Percentiles rank a stretch among this genome's conserved stretches.
Conservation (phyloP, 108 stramenopile genomes). For the Cyclotella choctawhatcheeana region DNA sequence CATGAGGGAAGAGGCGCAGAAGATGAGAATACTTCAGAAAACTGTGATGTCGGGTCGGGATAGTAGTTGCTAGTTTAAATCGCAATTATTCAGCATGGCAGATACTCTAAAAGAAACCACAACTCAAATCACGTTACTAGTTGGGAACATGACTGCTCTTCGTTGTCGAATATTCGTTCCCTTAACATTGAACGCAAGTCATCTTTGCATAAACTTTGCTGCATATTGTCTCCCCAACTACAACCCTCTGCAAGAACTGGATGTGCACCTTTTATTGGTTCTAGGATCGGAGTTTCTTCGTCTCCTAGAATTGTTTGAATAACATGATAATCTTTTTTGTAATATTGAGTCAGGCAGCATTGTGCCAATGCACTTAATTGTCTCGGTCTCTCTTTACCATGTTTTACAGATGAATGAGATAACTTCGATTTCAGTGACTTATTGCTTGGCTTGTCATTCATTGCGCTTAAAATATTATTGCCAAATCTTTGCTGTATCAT, state of each 20-base stretch:
- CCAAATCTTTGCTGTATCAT: background rate
- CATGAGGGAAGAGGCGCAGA: no score
- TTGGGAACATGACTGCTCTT: no score
- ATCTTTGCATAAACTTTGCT: constrained; percentile 12
- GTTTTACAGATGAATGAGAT: background rate
- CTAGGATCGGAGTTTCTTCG: background rate
- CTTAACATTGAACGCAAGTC: constrained; percentile 28
- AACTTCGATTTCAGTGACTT: background rate
- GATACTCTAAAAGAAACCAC: no score
- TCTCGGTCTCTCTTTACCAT: background rate
- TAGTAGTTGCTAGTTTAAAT: no score
- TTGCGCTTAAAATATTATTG: background rate
- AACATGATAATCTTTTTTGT: constrained; percentile 20
- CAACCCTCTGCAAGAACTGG: constrained; percentile 22
- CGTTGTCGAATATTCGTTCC: no score
- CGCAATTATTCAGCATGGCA: no score
- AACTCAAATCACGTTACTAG: no score
- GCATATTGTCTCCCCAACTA: constrained; percentile 19
- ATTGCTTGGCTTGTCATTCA: background rate
- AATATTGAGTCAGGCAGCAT: constrained; percentile 27
- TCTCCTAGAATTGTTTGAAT: constrained; percentile 29
- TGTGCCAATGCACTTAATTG: constrained; percentile 17
- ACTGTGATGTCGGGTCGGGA: no score
- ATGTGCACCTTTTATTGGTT: constrained; percentile 17
- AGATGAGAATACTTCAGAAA: no score